Evolutionary conservation across 345 rosid species (phyloP).

Genomic region (Eucalyptus pauciflora): DNA sequence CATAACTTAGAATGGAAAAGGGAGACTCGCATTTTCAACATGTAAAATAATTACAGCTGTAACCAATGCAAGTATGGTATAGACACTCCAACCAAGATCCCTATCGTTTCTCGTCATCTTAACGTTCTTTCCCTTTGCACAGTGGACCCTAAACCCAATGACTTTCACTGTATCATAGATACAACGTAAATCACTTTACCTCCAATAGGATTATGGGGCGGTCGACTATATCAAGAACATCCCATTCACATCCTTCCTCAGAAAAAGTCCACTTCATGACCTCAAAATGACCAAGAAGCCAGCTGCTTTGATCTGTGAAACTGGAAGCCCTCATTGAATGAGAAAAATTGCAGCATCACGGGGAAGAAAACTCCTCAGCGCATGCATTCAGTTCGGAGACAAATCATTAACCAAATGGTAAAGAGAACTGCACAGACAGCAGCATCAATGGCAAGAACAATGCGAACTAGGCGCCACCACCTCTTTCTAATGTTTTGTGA

Average conservation of each 20-base stretch:
- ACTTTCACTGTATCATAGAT: not conserved
- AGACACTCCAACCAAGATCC: not conserved
- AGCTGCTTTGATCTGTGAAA: not conserved
- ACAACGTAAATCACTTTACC: not conserved
- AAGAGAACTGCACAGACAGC: conserved; percentile 58
- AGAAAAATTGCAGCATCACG: not conserved
- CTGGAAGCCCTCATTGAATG: not conserved
- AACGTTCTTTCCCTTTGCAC: not conserved
- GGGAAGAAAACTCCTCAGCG: not conserved
- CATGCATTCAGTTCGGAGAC: conserved; percentile 41
- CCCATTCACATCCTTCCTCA: not conserved
- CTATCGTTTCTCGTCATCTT: not conserved
- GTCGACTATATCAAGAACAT: not conserved
- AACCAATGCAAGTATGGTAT: not conserved
- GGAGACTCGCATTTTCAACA: not conserved
- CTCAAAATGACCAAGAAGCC: not conserved
- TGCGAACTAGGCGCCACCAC: conserved; percentile 65
- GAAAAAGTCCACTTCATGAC: not conserved
- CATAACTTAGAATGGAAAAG: not conserved
- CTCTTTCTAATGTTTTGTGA: conserved; percentile 47
- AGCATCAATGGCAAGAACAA: conserved; percentile 70
- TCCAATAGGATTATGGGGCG: not conserved
- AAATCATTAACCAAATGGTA: conserved; percentile 56
- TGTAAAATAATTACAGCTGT: not conserved
- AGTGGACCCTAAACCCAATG: not conserved